phyloP scores from a whole-genome alignment of 1,284 basidiomycete genomes.

The Fomitopsis schrenkii region DNA sequence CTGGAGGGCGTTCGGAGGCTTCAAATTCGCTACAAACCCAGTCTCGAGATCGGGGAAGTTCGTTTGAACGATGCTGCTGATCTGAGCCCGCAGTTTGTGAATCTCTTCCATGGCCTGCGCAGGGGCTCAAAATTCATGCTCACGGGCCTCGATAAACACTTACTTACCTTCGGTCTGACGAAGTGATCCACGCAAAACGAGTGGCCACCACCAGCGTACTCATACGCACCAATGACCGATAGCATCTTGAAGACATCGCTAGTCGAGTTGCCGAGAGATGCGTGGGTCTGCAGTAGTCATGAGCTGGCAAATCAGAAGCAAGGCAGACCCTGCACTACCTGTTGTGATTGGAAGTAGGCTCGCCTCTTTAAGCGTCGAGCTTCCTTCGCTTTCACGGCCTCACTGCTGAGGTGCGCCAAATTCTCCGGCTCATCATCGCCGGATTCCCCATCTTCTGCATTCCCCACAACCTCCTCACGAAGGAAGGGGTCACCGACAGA shows the following conservation, averaged over 20 bases:
- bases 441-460: slow-evolving; percentile 39
- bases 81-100: slow-evolving; percentile 92
- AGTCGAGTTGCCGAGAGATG: slow-evolving; percentile 76
- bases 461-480: slow-evolving; percentile 67
- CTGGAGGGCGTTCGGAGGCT: slow-evolving; percentile 74
- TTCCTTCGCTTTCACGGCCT: slow-evolving; percentile 65
- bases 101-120: slow-evolving; percentile 97
- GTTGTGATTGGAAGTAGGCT: slow-evolving; percentile 77
- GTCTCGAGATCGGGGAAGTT: slow-evolving; percentile 63
- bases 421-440: slow-evolving; percentile 34
- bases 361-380: slow-evolving; percentile 59
- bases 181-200: slow-evolving; percentile 90
- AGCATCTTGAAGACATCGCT: slow-evolving; percentile 90
- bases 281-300: slow-evolving; percentile 52
- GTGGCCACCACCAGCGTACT: slow-evolving; percentile 79
- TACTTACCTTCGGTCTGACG: slow-evolving; percentile 80
- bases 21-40: slow-evolving; percentile 56
- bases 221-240: slow-evolving; percentile 94
- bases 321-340: slow-evolving; percentile 39
- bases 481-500: slow-evolving; percentile 97
- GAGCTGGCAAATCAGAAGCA: not conserved
- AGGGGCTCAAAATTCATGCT: not conserved
- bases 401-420: slow-evolving; percentile 52
- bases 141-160: slow-evolving; percentile 10
- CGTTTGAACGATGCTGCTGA: slow-evolving; percentile 75